phyloP scores from a whole-genome alignment of 1,284 basidiomycete genomes.

The Mycena citricolor region DNA sequence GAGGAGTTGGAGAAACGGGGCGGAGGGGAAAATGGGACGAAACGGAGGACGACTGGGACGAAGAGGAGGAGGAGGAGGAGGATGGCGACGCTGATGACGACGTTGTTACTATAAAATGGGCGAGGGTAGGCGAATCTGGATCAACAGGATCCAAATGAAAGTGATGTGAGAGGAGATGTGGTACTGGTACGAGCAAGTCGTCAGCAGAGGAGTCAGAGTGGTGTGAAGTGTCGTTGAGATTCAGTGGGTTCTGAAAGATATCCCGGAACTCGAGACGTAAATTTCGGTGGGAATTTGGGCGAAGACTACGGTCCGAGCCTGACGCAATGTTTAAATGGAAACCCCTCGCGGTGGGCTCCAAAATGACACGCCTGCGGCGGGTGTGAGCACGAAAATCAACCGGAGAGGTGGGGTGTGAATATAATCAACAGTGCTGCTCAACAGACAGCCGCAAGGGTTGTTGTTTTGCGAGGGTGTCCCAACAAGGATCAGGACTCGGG shows the following conservation, averaged over 20 bases:
- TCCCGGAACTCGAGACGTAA: slow-evolving; percentile 9
- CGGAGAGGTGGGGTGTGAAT: too few relatives aligned
- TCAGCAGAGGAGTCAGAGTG: background rate
- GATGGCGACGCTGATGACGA: too few relatives aligned
- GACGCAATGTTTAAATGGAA: slow-evolving; percentile 13
- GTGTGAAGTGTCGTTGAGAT: slow-evolving; percentile 4
- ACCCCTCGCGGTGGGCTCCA: slow-evolving; percentile 22
- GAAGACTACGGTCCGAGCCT: slow-evolving; percentile 5
- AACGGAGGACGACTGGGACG: too few relatives aligned
- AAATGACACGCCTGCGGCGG: slow-evolving; percentile 9
- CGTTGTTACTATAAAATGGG: too few relatives aligned
- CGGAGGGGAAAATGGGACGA: background rate
- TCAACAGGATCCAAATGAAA: slow-evolving; percentile 7
- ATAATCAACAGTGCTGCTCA: too few relatives aligned
- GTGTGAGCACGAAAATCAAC: too few relatives aligned
- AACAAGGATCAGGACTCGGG: too few relatives aligned
- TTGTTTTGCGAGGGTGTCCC: too few relatives aligned
- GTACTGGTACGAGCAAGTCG: background rate
- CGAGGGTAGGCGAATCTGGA: background rate
- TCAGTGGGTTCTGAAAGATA: background rate
- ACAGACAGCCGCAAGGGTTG: too few relatives aligned
- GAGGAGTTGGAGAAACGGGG: background rate
- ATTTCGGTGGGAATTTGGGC: background rate
- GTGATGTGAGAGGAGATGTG: slow-evolving; percentile 4
- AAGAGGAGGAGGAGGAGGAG: too few relatives aligned